Conservation (phyloP, 75 land plant species). For the Pseudotsuga menziesii region DNA sequence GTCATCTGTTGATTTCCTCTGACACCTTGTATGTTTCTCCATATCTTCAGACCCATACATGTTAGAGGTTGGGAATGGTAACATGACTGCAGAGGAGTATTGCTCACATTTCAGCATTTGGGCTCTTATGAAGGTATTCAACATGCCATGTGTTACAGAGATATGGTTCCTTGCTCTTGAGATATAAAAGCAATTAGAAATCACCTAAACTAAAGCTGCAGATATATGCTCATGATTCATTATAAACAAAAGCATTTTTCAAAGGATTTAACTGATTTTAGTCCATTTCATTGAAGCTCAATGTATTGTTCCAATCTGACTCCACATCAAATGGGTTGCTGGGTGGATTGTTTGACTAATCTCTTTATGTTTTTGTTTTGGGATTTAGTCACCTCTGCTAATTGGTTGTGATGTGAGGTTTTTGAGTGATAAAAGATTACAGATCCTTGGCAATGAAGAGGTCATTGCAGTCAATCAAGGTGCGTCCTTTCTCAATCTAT, state of each 20-base stretch:
- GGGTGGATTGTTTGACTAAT: too few relatives aligned
- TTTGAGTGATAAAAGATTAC: constrained; percentile 39
- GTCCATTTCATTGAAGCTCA: background rate
- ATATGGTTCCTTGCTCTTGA: background rate
- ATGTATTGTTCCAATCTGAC: background rate
- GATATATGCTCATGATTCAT: background rate
- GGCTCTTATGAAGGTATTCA: constrained; percentile 78
- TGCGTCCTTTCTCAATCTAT: constrained; percentile 11
- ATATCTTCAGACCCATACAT: constrained; percentile 81
- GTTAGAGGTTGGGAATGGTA: constrained; percentile 95
- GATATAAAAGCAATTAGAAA: background rate
- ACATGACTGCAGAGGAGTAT: constrained; percentile 81
- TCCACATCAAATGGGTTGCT: background rate
- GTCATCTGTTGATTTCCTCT: background rate
- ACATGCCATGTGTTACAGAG: background rate
- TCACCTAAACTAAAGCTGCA: background rate
- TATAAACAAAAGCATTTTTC: background rate
- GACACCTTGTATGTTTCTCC: background rate
- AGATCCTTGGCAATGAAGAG: constrained; percentile 61
- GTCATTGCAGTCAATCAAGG: constrained; percentile 87
- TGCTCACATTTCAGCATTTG: constrained; percentile 87
- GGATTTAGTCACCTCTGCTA: constrained; percentile 69
- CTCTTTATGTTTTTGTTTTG: too few relatives aligned
- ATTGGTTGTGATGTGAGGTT: constrained; percentile 79
- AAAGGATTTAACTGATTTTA: background rate